Evolutionary conservation across 106 monocot genomes (phyloP), one percentile per base, ranked within the genome.

Genomic region (Agapanthus africanus): DNA sequence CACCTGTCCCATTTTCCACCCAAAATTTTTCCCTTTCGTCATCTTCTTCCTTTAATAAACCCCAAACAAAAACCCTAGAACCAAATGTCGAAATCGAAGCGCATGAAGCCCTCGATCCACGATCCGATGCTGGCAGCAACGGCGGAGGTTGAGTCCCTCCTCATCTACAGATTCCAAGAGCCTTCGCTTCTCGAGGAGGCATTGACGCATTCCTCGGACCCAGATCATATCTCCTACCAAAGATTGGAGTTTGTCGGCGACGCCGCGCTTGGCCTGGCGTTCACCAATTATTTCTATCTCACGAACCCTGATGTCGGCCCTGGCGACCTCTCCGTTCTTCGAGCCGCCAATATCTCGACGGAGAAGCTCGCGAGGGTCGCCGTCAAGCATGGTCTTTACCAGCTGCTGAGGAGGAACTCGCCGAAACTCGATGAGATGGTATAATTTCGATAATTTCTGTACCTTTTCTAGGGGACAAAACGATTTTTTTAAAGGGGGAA

Each of bases 341-440:
- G 66, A 1, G 66, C 66, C 4, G 66, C 66, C 14, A 66, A 64
- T 21, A 64, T 39, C 38, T 64, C 64, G 4, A 64, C 64, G 11
- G 64, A 64, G 64, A 64, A 64, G 38, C 64, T 64, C 37, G 64
- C 64, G 10, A 7, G 64, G 2, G 38, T 39, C 23, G 64, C 64
- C 22, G 60, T 61, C 14, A 8, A 27, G 25, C 66, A 66, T 26
- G 8, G 28, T 1, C 66, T 66, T 11, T 66, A 66, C 28, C 5
- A 6, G 23, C 18, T 66, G 14, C 41, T 66, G 9, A 13, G 66
- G 0, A 15, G 42, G 11, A 66, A 66, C 30, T 66, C 66, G 8
- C 5, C 66, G 14, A 42, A 41, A 18, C 42, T 66, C 28, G 66
- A 66, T 16, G 28, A 28, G 14, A 66, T 41, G 66, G 66, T 66